Conservation (phyloP, 192 early-diverging fungal genomes). For the Phycomyces blakesleeanus region DNA sequence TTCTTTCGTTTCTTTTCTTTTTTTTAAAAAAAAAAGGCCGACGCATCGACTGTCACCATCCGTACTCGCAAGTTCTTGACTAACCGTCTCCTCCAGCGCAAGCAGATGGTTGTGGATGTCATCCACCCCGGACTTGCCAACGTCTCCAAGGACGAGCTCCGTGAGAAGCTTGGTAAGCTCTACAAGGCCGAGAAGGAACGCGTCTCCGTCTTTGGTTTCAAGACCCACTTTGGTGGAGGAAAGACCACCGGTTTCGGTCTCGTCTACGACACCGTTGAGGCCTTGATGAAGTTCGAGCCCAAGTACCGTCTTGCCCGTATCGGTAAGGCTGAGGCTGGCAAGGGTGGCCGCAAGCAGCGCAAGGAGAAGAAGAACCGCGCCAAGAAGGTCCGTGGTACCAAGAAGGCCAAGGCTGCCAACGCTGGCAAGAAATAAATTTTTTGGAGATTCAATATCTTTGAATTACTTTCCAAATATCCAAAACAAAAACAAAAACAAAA, state of each 20-base stretch:
- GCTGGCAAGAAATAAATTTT: conserved; percentile 60
- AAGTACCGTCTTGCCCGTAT: conserved; percentile 90
- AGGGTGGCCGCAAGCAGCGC: conserved; percentile 92
- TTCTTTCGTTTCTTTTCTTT: conserved; percentile 7
- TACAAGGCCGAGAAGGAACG: conserved; percentile 90
- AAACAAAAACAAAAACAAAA: too few species aligned
- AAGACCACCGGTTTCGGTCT: conserved; percentile 92
- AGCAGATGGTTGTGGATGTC: conserved; percentile 97
- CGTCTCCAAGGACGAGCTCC: conserved; percentile 87
- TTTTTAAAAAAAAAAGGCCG: too few species aligned
- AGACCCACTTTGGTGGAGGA: conserved; percentile 95
- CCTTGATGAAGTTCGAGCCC: conserved; percentile 98
- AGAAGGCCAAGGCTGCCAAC: conserved; percentile 75
- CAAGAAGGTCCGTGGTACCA: conserved; percentile 98
- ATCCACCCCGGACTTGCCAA: conserved; percentile 93
- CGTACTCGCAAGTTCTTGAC: conserved; percentile 99
- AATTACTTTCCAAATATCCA: too few species aligned
- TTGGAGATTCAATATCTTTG: too few species aligned
- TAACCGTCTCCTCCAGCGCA: conserved; percentile 95
- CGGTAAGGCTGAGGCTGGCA: conserved; percentile 62
- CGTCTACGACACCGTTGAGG: conserved; percentile 92
- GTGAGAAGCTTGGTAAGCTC: conserved; percentile 91
- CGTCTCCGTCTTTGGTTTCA: conserved; percentile 93
- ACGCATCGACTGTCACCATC: conserved; percentile 84
- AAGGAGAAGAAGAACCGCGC: conserved; percentile 98